Conservation (phyloP, 768 basidiomycete genomes). For the Gloeophyllum trabeum region DNA sequence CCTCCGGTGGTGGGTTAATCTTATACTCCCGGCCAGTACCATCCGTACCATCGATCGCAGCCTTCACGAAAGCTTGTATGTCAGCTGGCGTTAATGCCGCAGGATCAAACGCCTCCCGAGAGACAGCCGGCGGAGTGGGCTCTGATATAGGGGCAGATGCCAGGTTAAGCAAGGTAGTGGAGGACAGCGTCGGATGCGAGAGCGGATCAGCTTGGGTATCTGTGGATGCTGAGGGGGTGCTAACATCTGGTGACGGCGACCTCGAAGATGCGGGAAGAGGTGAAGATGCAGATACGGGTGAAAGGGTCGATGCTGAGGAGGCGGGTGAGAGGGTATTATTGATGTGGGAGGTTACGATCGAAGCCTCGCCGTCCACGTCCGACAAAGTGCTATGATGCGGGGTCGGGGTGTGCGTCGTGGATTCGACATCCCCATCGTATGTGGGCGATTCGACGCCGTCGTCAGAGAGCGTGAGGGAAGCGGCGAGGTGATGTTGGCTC, state of each 20-base stretch:
- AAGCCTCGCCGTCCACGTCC: conserved; percentile 10
- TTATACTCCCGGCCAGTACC: conserved; percentile 57
- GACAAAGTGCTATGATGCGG: conserved; percentile 8
- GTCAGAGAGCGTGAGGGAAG: conserved; percentile 34
- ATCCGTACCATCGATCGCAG: conserved; percentile 52
- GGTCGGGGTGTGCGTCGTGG: conserved; percentile 45
- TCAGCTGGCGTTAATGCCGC: background rate
- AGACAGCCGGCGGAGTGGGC: background rate
- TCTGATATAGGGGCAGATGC: background rate
- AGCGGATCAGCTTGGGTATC: background rate
- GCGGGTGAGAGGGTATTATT: conserved; percentile 9
- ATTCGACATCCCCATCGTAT: conserved; percentile 86
- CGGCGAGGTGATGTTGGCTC: conserved; percentile 32
- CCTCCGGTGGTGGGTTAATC: conserved; percentile 76
- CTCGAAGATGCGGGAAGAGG: conserved; percentile 6
- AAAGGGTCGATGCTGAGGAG: conserved; percentile 45
- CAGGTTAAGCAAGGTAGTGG: background rate
- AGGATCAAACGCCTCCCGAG: conserved; percentile 10
- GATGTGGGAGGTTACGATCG: conserved; percentile 7
- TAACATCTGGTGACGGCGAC: background rate
- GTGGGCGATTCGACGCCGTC: conserved; percentile 78
- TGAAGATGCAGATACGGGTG: conserved; percentile 27
- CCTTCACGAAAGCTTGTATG: conserved; percentile 57
- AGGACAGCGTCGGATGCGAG: background rate
- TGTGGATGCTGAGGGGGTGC: background rate